Conservation (phyloP, 805 yeast species). For the Phaffomyces antillensis region DNA sequence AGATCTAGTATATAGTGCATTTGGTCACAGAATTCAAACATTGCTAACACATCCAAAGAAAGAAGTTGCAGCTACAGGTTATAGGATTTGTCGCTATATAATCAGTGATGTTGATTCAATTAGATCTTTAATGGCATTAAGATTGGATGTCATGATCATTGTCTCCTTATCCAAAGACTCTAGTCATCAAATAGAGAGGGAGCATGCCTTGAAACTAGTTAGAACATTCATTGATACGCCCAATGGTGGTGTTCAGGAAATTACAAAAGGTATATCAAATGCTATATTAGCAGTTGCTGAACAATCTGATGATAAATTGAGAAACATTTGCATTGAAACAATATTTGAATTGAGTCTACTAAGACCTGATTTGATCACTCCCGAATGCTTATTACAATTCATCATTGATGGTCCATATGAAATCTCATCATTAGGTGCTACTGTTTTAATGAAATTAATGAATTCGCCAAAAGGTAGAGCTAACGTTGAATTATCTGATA, state of each 20-base stretch:
- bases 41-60: constrained; percentile 51
- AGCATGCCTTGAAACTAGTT: constrained; percentile 68
- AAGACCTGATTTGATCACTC: constrained; percentile 34
- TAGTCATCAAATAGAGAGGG: constrained; percentile 53
- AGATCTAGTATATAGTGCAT: constrained; percentile 55
- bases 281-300: constrained; percentile 61
- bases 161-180: constrained; percentile 56
- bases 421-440: constrained; percentile 34
- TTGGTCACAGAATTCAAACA: constrained; percentile 51
- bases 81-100: constrained; percentile 62
- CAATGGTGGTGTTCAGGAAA: constrained; percentile 44
- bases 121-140: constrained; percentile 41
- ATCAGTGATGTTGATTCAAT: constrained; percentile 50
- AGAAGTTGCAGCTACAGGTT: constrained; percentile 69
- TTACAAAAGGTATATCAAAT: constrained; percentile 58
- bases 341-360: constrained; percentile 43
- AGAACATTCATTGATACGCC: constrained; percentile 52
- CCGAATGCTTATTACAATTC: constrained; percentile 36
- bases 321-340: constrained; percentile 45
- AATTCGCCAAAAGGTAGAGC: constrained; percentile 49
- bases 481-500: constrained; percentile 50
- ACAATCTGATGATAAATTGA: constrained; percentile 42
- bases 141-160: constrained; percentile 57
- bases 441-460: constrained; percentile 46
- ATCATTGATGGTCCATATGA: constrained; percentile 49